Base-by-base conservation (phyloP, 2,329 filamentous ascomycete genomes). In the Ophiostoma sp. region DNA sequence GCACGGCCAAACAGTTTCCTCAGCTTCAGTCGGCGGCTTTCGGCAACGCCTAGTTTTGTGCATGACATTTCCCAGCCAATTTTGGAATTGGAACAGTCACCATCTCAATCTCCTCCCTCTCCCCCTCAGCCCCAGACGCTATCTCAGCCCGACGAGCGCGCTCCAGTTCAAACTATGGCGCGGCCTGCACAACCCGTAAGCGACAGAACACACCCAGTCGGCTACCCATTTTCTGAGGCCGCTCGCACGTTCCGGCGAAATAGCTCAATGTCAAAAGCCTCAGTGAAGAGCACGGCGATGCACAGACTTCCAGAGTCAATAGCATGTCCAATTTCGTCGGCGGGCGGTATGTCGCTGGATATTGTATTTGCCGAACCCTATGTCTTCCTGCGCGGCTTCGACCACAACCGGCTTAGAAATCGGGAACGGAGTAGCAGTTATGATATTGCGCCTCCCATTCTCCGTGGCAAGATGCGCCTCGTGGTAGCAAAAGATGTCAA, bases 401-500 rank as follows among this genome's bases (percentile, higher is more conserved):
- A 93, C 69, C 89, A 91, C 72, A 84, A 88, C 69, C 77, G 79
- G 6, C 79, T 80, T 63, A 84, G 87, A 11, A 83, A 84, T 66
- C 89, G 42, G 84, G 73, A 80, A 76, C 68, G 62, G 16, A 44
- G 40, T 40, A 63, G 60, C 7, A n/a, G 60, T 5, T 63, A n/a
- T 11, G 60, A 63, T n/a, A 16, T 63, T 44, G 60, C 52, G 8
- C 94, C 92, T 6, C 91, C 93, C 0, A 89, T 99, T 75, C 82
- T 99, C 14, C 86, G 95, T 68, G 95, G 95, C 18, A 93, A 88
- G 72, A 78, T 99, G 68, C 89, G 91, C 74, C 77, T 99, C 52
- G 89, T 89, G 70, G 85, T 98, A 12, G 89, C 90, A 63, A 98
- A 98, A 76, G 90, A 91, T 72, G 87, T 93, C 64, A 99, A 99